phyloP scores from a whole-genome alignment of 805 yeast species.

The Aciculoconidium aculeatum region DNA sequence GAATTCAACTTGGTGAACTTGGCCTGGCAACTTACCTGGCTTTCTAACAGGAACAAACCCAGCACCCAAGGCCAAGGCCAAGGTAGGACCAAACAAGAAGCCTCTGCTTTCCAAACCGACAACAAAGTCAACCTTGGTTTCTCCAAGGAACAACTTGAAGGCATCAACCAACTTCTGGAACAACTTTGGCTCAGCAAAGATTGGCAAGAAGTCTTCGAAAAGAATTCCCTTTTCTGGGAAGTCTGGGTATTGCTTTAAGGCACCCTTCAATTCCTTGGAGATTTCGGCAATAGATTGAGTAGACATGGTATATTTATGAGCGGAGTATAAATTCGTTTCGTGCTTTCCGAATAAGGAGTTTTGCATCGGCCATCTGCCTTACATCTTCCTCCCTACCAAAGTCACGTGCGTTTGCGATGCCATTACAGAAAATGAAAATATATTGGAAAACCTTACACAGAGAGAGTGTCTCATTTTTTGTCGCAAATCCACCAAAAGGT shows the following conservation, averaged over 20 bases:
- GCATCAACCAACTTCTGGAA: slow-evolving; percentile 81
- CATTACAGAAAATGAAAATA: too few relatives aligned
- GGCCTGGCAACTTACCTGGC: slow-evolving; percentile 93
- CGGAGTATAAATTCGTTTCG: too few relatives aligned
- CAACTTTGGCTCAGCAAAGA: slow-evolving; percentile 74
- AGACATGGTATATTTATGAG: slow-evolving; percentile 10
- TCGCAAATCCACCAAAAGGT: too few relatives aligned
- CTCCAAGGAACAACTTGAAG: slow-evolving; percentile 66
- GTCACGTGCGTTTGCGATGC: too few relatives aligned
- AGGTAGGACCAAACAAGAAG: slow-evolving; percentile 90
- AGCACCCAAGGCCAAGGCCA: slow-evolving; percentile 82
- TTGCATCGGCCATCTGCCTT: too few relatives aligned
- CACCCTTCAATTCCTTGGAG: slow-evolving; percentile 32
- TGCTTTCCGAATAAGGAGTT: too few relatives aligned
- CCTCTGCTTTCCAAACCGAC: slow-evolving; percentile 98
- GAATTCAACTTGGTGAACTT: slow-evolving; percentile 63
- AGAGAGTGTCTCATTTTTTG: too few relatives aligned
- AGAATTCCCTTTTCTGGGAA: slow-evolving; percentile 91
- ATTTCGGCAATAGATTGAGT: slow-evolving; percentile 21
- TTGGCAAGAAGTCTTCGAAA: slow-evolving; percentile 94
- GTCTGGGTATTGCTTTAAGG: slow-evolving; percentile 72
- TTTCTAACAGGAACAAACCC: slow-evolving; percentile 96
- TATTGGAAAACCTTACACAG: too few relatives aligned
- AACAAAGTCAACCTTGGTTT: slow-evolving; percentile 71
- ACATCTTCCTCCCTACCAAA: too few relatives aligned